Evolutionary conservation across 371 early-diverging fungal genomes (phyloP), one percentile per base, ranked within the genome.

Genomic region (Funneliformis caledonium): DNA sequence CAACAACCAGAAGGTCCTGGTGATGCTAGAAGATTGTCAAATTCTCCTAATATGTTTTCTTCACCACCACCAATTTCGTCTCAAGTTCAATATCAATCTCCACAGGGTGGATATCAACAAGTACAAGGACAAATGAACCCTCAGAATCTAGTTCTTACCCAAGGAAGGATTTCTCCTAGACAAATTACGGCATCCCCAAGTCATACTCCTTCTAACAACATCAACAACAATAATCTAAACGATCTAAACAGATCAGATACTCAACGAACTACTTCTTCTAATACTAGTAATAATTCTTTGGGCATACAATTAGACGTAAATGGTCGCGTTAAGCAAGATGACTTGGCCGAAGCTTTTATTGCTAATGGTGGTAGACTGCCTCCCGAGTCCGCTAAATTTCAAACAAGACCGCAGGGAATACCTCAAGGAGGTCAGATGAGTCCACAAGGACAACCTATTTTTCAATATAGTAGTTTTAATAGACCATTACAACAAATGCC

Each of bases 281-380:
- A 9, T 22, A 50, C 6, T 50, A 50, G 50, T 50, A 72, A 50
- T 72, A 50, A 26, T 72, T 45, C 72, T 16, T 33, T 79, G 12
- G 80, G 80, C 10, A 79, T 79, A 45, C 45, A 45, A 70, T 43
- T 79, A 12, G 79, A 79, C 59, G 61, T 60, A 16, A 59, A 43
- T 37, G 79, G 79, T n/a, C 64, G 70, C 16, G 80, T 79, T 12
- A 79, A 50, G 22, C 80, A 79, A 47, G 80, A 79, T 70, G 65
- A 50, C 60, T 45, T 79, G 12, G 80, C 80, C 26, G 80, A 79
- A 26, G 52, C 22, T 50, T 79, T 3, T 79, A 11, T 79, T 11
- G 16, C 4, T 14, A 78, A 79, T 70, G 70, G 50, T 68, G 60
- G 45, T 59, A 50, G 45, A 70, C 7, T 42, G 19, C 78, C 67